Percentiles rank a stretch among this genome's conserved stretches.
phyloP scores from a whole-genome alignment of 2,329 filamentous ascomycete species.

The Fusarium sp. region DNA sequence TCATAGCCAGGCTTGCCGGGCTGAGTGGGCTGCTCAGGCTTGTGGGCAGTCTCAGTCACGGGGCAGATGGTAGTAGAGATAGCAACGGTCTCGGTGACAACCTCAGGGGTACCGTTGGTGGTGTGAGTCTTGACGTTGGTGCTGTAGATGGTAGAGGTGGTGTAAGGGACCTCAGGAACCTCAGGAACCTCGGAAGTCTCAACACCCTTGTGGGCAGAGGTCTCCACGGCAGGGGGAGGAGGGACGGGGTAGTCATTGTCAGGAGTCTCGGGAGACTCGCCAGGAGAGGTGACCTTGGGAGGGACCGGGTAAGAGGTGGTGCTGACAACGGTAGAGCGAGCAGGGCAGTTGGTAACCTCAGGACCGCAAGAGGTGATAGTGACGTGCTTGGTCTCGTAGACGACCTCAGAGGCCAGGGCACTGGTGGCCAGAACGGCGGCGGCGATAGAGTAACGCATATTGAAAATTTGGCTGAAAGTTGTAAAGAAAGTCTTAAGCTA shows the following conservation, averaged over 20 bases:
- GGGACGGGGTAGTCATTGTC: too few relatives aligned
- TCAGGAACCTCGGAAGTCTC: constrained; percentile 52
- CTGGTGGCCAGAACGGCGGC: constrained; percentile 59
- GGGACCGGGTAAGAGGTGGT: constrained; percentile 34
- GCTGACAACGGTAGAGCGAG: constrained; percentile 39
- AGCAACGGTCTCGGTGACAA: constrained; percentile 52
- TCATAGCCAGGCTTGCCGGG: neutral
- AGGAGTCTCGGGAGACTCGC: too few relatives aligned
- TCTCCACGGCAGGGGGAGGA: constrained; percentile 14
- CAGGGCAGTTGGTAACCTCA: constrained; percentile 46
- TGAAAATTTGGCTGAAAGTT: constrained; percentile 53
- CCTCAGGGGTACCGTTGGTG: constrained; percentile 48
- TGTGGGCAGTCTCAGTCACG: constrained; percentile 30
- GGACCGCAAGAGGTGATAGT: constrained; percentile 70
- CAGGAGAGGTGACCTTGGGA: constrained; percentile 16
- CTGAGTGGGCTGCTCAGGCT: constrained; percentile 10
- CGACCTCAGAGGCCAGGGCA: constrained; percentile 51
- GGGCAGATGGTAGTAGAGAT: constrained; percentile 57
- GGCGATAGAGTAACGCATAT: constrained; percentile 71
- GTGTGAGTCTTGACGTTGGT: constrained; percentile 71
- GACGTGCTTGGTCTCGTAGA: constrained; percentile 67
- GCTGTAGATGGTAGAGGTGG: constrained; percentile 66
- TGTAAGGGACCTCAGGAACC: constrained; percentile 55
- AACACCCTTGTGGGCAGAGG: constrained; percentile 47
- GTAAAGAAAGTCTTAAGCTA: constrained; percentile 44